phyloP scores from a whole-genome alignment of 768 basidiomycete species.

The Tephrocybe sp. region DNA sequence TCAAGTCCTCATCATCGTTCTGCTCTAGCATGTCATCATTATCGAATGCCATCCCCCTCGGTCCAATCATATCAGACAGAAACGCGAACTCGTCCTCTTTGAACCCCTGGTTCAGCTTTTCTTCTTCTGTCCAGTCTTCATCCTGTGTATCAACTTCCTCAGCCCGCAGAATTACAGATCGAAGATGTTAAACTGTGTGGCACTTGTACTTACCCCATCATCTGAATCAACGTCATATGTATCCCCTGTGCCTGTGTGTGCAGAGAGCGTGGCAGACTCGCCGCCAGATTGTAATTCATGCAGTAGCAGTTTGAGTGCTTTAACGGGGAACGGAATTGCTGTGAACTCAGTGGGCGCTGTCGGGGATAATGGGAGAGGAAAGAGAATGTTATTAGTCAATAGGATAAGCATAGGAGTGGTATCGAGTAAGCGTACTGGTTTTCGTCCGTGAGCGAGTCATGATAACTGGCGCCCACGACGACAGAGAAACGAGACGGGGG shows the following conservation, averaged over 20 bases:
- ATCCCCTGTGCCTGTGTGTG: slow-evolving; percentile 41
- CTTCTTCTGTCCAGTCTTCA: slow-evolving; percentile 95
- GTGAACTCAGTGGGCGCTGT: slow-evolving; percentile 87
- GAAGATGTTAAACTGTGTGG: neutral
- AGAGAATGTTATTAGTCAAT: too few relatives aligned
- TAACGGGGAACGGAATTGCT: slow-evolving; percentile 84
- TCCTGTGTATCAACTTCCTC: slow-evolving; percentile 42
- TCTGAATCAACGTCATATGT: slow-evolving; percentile 66
- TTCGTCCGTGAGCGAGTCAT: slow-evolving; percentile 94
- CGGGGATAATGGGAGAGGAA: too few relatives aligned
- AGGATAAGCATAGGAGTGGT: slow-evolving; percentile 26
- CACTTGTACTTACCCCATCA: slow-evolving; percentile 59
- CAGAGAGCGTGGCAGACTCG: slow-evolving; percentile 67
- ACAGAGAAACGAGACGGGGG: neutral
- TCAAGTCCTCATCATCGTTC: slow-evolving; percentile 85
- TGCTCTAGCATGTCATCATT: slow-evolving; percentile 76
- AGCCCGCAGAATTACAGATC: neutral
- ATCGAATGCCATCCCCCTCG: slow-evolving; percentile 70
- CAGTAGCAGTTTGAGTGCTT: slow-evolving; percentile 87
- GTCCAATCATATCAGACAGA: slow-evolving; percentile 81
- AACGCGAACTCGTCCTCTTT: slow-evolving; percentile 81
- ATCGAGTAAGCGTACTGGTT: slow-evolving; percentile 57
- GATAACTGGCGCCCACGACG: slow-evolving; percentile 61
- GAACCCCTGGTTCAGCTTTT: slow-evolving; percentile 54
- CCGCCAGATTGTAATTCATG: slow-evolving; percentile 82